Evolutionary conservation across 495 filamentous ascomycete genomes (phyloP).

Genomic region (Antarctomyces pellizariae): DNA sequence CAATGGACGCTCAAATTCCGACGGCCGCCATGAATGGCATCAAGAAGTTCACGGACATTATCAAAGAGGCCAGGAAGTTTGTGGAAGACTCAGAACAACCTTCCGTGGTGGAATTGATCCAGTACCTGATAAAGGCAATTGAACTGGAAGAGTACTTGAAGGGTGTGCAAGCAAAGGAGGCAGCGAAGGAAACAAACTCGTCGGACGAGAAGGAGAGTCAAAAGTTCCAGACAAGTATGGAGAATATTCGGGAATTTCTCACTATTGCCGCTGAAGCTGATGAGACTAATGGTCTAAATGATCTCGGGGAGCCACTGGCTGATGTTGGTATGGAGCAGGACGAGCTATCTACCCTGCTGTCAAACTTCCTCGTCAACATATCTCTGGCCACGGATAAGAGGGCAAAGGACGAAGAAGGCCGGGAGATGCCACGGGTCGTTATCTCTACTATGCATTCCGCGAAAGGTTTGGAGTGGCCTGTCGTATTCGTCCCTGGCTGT

Average conservation of each 20-base stretch:
- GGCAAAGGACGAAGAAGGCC: conserved; percentile 30
- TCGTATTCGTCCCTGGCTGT: conserved; percentile 81
- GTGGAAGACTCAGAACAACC: conserved; percentile 17
- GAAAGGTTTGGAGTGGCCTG: conserved; percentile 93
- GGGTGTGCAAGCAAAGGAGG: conserved; percentile 46
- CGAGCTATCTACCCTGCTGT: conserved; percentile 42
- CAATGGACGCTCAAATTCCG: no score
- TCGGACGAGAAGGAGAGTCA: conserved; percentile 39
- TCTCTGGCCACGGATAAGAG: conserved; percentile 59
- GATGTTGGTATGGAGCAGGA: conserved; percentile 55
- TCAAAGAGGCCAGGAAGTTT: conserved; percentile 8
- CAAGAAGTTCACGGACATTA: conserved; percentile 30
- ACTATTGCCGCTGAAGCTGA: conserved; percentile 51
- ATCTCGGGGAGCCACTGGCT: conserved; percentile 48
- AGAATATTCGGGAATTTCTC: conserved; percentile 76
- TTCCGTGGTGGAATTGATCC: conserved; percentile 44
- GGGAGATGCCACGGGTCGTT: conserved; percentile 44
- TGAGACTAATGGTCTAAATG: conserved; percentile 18
- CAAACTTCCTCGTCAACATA: conserved; percentile 74
- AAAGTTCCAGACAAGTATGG: conserved; percentile 70
- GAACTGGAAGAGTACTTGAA: conserved; percentile 51
- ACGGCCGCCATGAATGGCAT: no score
- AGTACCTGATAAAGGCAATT: conserved; percentile 49
- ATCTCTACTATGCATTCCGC: conserved; percentile 95
- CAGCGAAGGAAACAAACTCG: conserved; percentile 80